Percentiles rank a stretch among this genome's conserved stretches.
Conservation (phyloP, 176 grass and related monocot genomes). For the Cenchrus purpureus region DNA sequence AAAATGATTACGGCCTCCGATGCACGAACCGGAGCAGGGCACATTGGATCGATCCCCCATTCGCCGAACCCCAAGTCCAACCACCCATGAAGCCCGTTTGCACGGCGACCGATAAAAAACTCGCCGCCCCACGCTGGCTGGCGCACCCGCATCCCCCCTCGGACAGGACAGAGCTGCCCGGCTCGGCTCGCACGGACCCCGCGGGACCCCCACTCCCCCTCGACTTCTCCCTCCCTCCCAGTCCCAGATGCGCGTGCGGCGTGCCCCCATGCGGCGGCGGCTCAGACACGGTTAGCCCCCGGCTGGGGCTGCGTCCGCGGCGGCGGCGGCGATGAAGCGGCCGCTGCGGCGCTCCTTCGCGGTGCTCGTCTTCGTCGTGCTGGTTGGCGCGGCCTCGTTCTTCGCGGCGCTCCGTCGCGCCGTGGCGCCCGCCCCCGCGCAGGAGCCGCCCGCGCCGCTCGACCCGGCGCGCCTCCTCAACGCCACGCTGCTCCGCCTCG, state of each 20-base stretch:
- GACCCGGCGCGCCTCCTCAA: constrained; percentile 52
- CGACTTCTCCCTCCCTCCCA: no score
- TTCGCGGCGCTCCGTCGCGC: constrained; percentile 34
- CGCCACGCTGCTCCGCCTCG: constrained; percentile 75
- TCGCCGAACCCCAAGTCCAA: constrained; percentile 56
- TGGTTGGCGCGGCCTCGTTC: constrained; percentile 44
- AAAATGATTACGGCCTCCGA: constrained; percentile 35
- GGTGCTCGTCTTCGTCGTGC: constrained; percentile 56
- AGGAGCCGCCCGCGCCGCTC: background rate
- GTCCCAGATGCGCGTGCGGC: constrained; percentile 39
- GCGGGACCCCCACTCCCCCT: background rate
- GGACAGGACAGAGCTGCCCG: constrained; percentile 4
- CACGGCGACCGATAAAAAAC: constrained; percentile 20
- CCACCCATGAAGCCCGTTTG: constrained; percentile 8
- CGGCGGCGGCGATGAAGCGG: constrained; percentile 51
- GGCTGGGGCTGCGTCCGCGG: background rate
- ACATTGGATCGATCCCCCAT: constrained; percentile 60
- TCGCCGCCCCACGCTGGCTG: constrained; percentile 22
- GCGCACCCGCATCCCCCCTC: background rate
- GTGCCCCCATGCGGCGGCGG: constrained; percentile 31
- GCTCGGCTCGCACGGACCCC: constrained; percentile 7
- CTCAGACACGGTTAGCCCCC: constrained; percentile 37
- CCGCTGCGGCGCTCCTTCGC: constrained; percentile 58
- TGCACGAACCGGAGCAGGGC: constrained; percentile 14
- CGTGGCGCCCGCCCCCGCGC: background rate